phyloP scores from a whole-genome alignment of 164 flowering plant species.

The Piper longum region DNA sequence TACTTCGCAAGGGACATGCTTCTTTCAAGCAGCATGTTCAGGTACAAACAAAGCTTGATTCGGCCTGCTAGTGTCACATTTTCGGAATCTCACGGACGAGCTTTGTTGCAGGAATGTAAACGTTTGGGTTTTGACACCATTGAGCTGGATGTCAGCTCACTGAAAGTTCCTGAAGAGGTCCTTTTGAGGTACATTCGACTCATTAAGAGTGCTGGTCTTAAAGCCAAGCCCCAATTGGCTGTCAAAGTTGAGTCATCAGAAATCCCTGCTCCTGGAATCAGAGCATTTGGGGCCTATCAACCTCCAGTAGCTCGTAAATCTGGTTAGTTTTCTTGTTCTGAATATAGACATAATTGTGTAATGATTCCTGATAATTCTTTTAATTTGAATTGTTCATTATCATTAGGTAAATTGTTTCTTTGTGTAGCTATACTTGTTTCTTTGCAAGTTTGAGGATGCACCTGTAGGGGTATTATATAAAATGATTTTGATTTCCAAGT shows the following conservation, averaged over 20 bases:
- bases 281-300: conserved; percentile 81
- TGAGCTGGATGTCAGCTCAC: conserved; percentile 68
- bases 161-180: conserved; percentile 73
- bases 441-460: no score
- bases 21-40: no score
- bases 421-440: no score
- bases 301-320: conserved; percentile 39
- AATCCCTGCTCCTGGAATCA: conserved; percentile 36
- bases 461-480: no score
- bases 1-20: no score
- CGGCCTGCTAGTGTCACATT: no score
- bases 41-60: no score
- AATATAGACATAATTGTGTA: not conserved
- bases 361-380: not conserved
- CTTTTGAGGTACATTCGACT: conserved; percentile 70
- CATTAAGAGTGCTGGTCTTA: conserved; percentile 66
- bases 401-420: no score
- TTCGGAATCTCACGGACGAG: not conserved
- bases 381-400: not conserved
- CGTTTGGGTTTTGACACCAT: conserved; percentile 76
- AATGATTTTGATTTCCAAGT: no score
- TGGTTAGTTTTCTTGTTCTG: conserved; percentile 25
- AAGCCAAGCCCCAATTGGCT: conserved; percentile 71
- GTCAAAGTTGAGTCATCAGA: conserved; percentile 68
- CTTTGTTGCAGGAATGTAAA: conserved; percentile 59